Evolutionary conservation across 2,329 filamentous ascomycete species (phyloP).

Genomic region (Trichophyton mentagrophytes): DNA sequence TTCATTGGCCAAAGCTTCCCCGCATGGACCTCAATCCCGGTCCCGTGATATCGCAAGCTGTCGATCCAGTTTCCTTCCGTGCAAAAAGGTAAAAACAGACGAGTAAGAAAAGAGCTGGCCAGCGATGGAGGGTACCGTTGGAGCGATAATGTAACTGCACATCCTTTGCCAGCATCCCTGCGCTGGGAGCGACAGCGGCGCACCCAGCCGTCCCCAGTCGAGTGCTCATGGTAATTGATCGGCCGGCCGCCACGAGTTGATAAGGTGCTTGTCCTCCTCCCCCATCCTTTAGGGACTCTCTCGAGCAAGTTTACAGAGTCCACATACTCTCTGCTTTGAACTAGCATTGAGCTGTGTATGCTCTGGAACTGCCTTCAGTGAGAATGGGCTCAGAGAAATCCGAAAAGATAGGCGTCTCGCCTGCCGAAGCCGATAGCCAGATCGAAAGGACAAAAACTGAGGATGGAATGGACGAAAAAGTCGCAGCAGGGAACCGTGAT

Average conservation of each 20-base stretch:
- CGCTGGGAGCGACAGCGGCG: background rate
- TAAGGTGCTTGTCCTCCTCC: background rate
- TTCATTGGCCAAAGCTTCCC: background rate
- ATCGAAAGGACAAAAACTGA: background rate
- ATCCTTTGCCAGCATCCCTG: background rate
- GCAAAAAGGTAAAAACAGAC: background rate
- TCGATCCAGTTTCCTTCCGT: background rate
- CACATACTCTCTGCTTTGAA: background rate
- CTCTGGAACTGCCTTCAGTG: too few relatives aligned
- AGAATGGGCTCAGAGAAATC: background rate
- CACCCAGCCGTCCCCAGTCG: background rate
- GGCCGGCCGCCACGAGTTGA: background rate
- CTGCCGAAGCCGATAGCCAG: background rate
- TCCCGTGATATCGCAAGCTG: conserved; percentile 1
- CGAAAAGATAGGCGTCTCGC: background rate
- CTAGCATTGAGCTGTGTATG: background rate
- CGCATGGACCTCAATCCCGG: background rate
- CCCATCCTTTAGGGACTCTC: background rate
- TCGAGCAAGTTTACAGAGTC: background rate
- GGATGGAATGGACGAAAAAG: background rate
- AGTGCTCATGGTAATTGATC: background rate
- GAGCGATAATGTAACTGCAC: background rate
- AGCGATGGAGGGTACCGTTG: background rate
- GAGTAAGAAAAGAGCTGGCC: background rate
- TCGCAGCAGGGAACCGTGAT: conserved; percentile 16